Evolutionary conservation across 768 basidiomycete genomes (phyloP).

Genomic region (Russula emetica): DNA sequence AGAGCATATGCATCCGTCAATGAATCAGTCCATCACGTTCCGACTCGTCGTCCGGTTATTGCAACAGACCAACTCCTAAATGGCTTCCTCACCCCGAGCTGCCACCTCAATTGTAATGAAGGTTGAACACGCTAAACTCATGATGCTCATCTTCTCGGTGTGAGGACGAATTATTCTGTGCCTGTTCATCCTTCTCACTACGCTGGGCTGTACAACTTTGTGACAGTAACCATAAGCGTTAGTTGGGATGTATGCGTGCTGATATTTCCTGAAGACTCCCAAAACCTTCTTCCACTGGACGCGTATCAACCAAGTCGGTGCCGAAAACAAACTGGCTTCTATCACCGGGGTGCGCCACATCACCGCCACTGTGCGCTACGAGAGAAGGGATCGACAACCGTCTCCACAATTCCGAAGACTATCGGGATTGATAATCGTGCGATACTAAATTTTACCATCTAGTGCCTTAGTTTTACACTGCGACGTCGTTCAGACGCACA

Average conservation of each 20-base stretch:
- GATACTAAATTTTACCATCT: neutral
- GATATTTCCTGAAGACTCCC: neutral
- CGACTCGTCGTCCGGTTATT: neutral
- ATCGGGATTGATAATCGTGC: neutral
- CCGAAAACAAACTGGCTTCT: neutral
- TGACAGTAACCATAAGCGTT: neutral
- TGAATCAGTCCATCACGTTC: neutral
- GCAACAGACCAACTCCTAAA: neutral
- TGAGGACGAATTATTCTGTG: neutral
- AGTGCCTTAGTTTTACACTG: neutral
- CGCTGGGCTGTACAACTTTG: neutral
- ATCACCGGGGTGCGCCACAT: constrained; percentile 5
- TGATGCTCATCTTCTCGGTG: neutral
- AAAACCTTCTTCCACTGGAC: neutral
- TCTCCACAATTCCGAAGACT: neutral
- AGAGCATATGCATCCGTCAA: neutral
- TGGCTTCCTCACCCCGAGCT: neutral
- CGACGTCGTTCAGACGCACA: neutral
- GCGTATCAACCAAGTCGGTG: neutral
- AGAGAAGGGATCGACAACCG: too few relatives aligned
- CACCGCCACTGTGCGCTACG: neutral
- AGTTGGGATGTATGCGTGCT: neutral
- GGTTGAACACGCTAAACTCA: neutral
- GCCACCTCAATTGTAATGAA: neutral
- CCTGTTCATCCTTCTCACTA: neutral